Evolutionary conservation across 208 protist species (phyloP).

Genomic region (Naegleria fowleri): DNA sequence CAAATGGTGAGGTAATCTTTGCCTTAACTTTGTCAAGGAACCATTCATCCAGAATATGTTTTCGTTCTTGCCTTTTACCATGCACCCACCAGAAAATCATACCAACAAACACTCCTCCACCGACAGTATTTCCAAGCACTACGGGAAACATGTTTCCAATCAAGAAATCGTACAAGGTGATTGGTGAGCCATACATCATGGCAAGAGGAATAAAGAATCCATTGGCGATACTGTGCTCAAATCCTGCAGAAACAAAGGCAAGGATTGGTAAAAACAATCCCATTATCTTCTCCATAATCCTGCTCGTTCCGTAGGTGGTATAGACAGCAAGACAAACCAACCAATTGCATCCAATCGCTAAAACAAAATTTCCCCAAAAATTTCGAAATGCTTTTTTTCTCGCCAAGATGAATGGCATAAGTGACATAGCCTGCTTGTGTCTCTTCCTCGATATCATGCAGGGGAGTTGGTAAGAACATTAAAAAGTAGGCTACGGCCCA

Average conservation of each 20-base stretch:
- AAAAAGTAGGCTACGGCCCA: neutral
- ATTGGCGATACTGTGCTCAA: neutral
- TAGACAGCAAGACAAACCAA: neutral
- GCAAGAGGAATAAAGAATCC: neutral
- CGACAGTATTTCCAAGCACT: neutral
- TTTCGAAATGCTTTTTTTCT: neutral
- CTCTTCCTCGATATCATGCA: neutral
- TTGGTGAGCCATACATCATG: neutral
- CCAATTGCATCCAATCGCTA: neutral
- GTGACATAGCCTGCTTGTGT: neutral
- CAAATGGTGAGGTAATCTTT: neutral
- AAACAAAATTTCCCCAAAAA: neutral
- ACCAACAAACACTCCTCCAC: neutral
- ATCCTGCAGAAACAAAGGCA: neutral
- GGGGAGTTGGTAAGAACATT: neutral
- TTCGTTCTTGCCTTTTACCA: neutral
- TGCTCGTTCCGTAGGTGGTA: neutral
- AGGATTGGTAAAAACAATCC: neutral
- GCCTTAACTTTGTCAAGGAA: neutral
- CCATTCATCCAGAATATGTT: neutral
- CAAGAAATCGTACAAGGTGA: neutral
- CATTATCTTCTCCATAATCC: neutral
- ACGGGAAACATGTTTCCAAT: neutral
- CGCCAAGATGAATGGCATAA: neutral
- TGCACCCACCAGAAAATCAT: neutral